phyloP scores from a whole-genome alignment of 805 yeast species.

The Wickerhamiella brachini region DNA sequence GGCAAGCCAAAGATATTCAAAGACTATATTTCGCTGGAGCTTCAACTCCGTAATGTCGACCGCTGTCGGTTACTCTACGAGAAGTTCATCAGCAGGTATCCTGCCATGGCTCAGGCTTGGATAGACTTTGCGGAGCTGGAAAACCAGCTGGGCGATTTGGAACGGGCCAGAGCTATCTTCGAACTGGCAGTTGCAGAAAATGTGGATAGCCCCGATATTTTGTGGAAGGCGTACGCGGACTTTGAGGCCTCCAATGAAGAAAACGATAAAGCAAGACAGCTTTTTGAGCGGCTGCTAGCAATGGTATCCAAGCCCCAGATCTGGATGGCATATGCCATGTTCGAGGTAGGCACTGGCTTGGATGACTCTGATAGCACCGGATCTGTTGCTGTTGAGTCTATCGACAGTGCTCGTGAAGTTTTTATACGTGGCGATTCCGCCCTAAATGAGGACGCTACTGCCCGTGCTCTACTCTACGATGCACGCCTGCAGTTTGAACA shows the following conservation, averaged over 20 bases:
- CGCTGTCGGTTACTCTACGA: slow-evolving; percentile 63
- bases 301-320: slow-evolving; percentile 25
- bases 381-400: slow-evolving; percentile 34
- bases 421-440: slow-evolving; percentile 47
- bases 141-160: slow-evolving; percentile 47
- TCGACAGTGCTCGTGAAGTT: slow-evolving; percentile 36
- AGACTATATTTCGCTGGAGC: slow-evolving; percentile 57
- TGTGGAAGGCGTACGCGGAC: slow-evolving; percentile 36
- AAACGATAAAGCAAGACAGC: slow-evolving; percentile 39
- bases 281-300: slow-evolving; percentile 32
- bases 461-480: slow-evolving; percentile 41
- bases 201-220: slow-evolving; percentile 18
- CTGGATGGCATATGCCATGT: slow-evolving; percentile 58
- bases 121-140: slow-evolving; percentile 57
- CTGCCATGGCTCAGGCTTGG: slow-evolving; percentile 37
- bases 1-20: slow-evolving; percentile 34
- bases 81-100: slow-evolving; percentile 41
- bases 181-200: slow-evolving; percentile 33
- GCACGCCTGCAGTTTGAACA: slow-evolving; percentile 54
- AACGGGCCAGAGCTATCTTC: slow-evolving; percentile 51
- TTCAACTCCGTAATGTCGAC: slow-evolving; percentile 59
- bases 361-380: slow-evolving; percentile 32
- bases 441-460: slow-evolving; percentile 24
- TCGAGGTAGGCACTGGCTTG: slow-evolving; percentile 46
- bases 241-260: slow-evolving; percentile 48